A percentile compares a stretch with the other conserved stretches of the same genome.
Evolutionary conservation across 768 basidiomycete species (phyloP).

Genomic region (Termitomyces sp.): DNA sequence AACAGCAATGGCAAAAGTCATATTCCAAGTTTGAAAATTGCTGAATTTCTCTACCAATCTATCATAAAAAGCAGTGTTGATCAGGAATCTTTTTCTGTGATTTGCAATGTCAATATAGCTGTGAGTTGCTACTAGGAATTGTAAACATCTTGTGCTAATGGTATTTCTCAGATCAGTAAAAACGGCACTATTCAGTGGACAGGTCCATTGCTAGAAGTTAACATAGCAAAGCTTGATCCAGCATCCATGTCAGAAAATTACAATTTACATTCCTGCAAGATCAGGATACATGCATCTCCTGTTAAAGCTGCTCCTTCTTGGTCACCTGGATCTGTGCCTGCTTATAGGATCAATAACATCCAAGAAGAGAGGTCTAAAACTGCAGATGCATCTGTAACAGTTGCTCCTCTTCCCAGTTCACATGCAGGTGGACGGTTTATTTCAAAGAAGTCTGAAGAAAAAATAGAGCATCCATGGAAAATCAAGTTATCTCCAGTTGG

Average conservation of each 20-base stretch:
- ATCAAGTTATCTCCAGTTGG: background rate
- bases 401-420: background rate
- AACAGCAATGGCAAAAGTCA: background rate
- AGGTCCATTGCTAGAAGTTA: background rate
- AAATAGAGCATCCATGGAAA: background rate
- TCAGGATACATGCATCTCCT: background rate
- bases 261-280: background rate
- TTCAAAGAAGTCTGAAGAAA: background rate
- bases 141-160: background rate
- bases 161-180: background rate
- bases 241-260: background rate
- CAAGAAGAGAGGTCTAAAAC: background rate
- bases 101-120: background rate
- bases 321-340: background rate
- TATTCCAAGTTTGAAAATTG: background rate
- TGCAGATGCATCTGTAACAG: background rate
- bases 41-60: background rate
- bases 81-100: background rate
- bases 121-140: background rate
- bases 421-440: background rate
- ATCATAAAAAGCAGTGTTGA: background rate
- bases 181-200: background rate
- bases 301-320: background rate
- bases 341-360: background rate
- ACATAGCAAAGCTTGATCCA: background rate